Base-by-base conservation (phyloP, 2,329 filamentous ascomycete genomes). In the Fusarium sp. region DNA sequence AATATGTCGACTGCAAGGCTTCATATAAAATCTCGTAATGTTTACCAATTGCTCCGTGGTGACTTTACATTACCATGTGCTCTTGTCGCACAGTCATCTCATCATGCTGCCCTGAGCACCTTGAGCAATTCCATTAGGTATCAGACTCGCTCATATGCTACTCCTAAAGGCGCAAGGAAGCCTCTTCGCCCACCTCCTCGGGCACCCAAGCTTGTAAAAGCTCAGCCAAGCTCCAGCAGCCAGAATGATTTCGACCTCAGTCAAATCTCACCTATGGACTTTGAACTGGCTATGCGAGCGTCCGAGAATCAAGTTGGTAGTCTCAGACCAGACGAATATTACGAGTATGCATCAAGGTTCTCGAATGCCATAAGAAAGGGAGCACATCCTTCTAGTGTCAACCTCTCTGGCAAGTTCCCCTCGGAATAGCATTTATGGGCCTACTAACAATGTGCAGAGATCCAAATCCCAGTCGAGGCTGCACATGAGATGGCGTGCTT, bases 401-500 rank as follows among this genome's bases (percentile, higher is more conserved):
- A 67, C 17, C 51, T 80, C 15, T 38, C 60, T 49, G 73, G 81
- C 81, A 66, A 69, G 80, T 70, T 39, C 31, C 24, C 36, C 28
- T n/a, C 15, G 8, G 18, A 17, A n/a, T 12, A 42, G 20, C 18
- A 15, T 42, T 15, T 7, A 44, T 22, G 36, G 38, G 41, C 39
- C 42, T 18, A 51, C 67, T 77, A 41, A 77, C 45, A 28, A 33
- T 12, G 22, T 11, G 20, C 26, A 81, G 77, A 67, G n/a, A 57
- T 77, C 36, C 54, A 48, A 18, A 38, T 81, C 15, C 55, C 79
- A 0, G 65, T 73, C 6, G 51, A 69, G 6, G 56, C 67, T 2
- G 42, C 81, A 14, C 79, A 83, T 35, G 74, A 79, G 31, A 64
- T 80, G 10, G 81, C 73, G 14, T 82, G 78, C 57, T 73, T 82